Evolutionary conservation across 495 filamentous ascomycete genomes (phyloP).

Genomic region (Aspergillus saccharolyticus): DNA sequence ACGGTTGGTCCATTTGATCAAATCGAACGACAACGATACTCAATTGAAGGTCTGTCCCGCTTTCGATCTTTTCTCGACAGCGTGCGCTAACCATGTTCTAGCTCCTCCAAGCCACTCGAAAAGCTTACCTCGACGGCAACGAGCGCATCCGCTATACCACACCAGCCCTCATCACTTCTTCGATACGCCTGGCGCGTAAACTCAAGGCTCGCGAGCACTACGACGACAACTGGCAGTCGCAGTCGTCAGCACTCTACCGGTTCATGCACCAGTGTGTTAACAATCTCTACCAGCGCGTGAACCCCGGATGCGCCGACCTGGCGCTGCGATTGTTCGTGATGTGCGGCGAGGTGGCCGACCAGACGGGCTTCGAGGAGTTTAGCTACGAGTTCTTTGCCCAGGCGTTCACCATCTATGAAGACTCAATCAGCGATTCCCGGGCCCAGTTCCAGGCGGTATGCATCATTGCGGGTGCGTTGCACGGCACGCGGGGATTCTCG

Average conservation of each 20-base stretch:
- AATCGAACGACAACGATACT: conserved; percentile 79
- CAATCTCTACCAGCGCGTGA: conserved; percentile 82
- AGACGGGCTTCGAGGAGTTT: conserved; percentile 89
- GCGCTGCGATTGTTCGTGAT: conserved; percentile 82
- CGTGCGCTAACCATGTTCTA: conserved; percentile 33
- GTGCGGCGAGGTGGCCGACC: conserved; percentile 89
- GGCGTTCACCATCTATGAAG: conserved; percentile 97
- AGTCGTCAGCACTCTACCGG: conserved; percentile 84
- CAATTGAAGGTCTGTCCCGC: conserved; percentile 65
- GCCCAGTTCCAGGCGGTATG: conserved; percentile 98
- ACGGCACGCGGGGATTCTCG: conserved; percentile 78
- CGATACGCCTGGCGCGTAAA: conserved; percentile 81
- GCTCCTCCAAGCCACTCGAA: conserved; percentile 82
- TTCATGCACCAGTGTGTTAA: conserved; percentile 87
- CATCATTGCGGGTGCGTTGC: conserved; percentile 83
- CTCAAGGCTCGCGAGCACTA: conserved; percentile 91
- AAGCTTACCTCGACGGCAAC: conserved; percentile 86
- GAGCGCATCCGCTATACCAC: conserved; percentile 94
- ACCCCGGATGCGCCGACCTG: conserved; percentile 75
- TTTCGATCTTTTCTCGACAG: not conserved
- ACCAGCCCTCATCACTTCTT: conserved; percentile 84
- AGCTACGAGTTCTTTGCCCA: conserved; percentile 98
- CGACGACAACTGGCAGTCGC: conserved; percentile 89
- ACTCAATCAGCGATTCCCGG: conserved; percentile 87
- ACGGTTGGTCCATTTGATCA: conserved; percentile 80